phyloP scores from a whole-genome alignment of 106 monocot species.

The Amphibolis antarctica region DNA sequence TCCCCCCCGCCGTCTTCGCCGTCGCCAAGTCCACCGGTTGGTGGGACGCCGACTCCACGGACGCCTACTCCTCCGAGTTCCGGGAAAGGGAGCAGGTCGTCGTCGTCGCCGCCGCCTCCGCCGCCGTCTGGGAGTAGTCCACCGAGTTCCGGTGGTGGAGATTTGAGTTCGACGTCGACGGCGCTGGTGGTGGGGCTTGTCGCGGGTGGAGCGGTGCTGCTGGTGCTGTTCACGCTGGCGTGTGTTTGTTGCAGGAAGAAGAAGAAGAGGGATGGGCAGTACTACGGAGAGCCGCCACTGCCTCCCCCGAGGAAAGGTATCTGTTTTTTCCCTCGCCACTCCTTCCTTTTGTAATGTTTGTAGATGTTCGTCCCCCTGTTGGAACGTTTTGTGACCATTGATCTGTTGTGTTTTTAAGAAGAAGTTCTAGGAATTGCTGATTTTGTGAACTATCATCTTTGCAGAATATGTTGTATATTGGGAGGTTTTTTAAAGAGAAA shows the following conservation, averaged over 20 bases:
- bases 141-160: neutral
- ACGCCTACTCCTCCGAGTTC: neutral
- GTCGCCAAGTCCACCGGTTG: neutral
- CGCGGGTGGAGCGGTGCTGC: conserved; percentile 23
- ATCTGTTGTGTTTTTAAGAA: no score
- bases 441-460: no score
- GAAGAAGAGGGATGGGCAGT: conserved; percentile 15
- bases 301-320: conserved; percentile 33
- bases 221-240: conserved; percentile 18
- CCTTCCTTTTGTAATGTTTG: no score
- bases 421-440: no score
- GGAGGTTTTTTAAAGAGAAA: no score
- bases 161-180: conserved; percentile 17
- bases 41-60: conserved; percentile 4
- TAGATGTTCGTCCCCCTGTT: no score
- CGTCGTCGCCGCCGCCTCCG: conserved; percentile 5
- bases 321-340: no score
- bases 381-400: no score
- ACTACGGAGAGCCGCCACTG: conserved; percentile 21
- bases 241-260: conserved; percentile 27
- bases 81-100: no score
- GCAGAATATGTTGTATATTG: no score
- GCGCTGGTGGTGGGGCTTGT: conserved; percentile 28
- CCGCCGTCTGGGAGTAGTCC: neutral
- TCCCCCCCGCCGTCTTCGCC: conserved; percentile 6